Evolutionary conservation across 1,139 yeast species (phyloP).

Genomic region (Kodamaea derodonti): DNA sequence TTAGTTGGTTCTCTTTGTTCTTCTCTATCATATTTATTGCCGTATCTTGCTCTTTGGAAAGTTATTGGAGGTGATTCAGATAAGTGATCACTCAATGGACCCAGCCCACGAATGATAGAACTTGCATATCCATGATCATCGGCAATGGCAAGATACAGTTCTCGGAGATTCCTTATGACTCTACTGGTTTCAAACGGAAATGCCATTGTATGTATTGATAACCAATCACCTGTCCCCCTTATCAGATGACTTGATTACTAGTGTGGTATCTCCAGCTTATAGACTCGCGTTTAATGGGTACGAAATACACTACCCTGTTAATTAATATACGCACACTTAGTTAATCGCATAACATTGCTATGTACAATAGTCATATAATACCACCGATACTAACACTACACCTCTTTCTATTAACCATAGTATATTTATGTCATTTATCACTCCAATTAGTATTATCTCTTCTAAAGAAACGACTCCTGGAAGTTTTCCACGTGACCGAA

Average conservation of each 20-base stretch:
- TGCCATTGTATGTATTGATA: conserved; percentile 21
- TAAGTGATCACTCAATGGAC: neutral
- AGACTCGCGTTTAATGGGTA: too few species aligned
- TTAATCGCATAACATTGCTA: too few species aligned
- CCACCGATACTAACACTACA: too few species aligned
- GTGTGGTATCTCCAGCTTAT: too few species aligned
- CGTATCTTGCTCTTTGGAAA: conserved; percentile 24
- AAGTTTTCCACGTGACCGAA: neutral
- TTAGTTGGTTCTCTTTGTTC: conserved; percentile 7
- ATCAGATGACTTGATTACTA: too few species aligned
- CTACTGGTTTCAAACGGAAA: conserved; percentile 33
- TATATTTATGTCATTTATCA: too few species aligned
- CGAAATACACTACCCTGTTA: too few species aligned
- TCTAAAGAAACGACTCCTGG: too few species aligned
- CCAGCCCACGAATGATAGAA: conserved; percentile 7
- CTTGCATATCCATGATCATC: conserved; percentile 22
- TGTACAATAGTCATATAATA: too few species aligned
- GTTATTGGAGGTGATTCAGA: conserved; percentile 36
- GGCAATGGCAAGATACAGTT: conserved; percentile 25
- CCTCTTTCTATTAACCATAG: too few species aligned
- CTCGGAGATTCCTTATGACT: conserved; percentile 29
- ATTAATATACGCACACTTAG: too few species aligned
- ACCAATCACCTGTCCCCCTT: neutral
- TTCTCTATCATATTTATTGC: conserved; percentile 4
- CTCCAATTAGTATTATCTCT: too few species aligned